Evolutionary conservation across 805 yeast species (phyloP).

Genomic region (Spathaspora sp.): DNA sequence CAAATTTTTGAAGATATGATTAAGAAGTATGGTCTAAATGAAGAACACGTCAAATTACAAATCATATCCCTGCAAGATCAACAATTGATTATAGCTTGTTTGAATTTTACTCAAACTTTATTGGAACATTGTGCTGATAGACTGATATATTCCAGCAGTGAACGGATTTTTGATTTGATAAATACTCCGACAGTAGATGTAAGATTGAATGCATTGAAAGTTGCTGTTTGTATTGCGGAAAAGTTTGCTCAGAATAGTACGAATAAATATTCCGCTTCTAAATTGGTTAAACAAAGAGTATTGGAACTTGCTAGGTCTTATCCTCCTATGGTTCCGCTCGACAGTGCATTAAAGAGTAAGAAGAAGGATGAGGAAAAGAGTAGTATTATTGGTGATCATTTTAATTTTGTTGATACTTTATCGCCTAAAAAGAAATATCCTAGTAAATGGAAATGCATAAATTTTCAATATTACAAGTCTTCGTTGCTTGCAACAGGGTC

Average conservation of each 20-base stretch:
- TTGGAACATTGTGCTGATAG: constrained; percentile 67
- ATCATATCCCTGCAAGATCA: constrained; percentile 47
- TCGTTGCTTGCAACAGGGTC: constrained; percentile 3
- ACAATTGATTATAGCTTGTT: constrained; percentile 43
- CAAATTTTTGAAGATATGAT: constrained; percentile 53
- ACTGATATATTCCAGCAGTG: constrained; percentile 60
- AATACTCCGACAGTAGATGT: constrained; percentile 59
- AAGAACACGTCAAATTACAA: constrained; percentile 44
- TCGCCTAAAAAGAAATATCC: constrained; percentile 45
- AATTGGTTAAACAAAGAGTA: constrained; percentile 41
- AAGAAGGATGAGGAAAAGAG: constrained; percentile 13
- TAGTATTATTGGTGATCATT: constrained; percentile 34
- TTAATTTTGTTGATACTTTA: constrained; percentile 45
- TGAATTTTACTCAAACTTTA: constrained; percentile 59
- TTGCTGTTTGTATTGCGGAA: constrained; percentile 57
- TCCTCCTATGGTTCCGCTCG: constrained; percentile 45
- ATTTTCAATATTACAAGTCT: constrained; percentile 46
- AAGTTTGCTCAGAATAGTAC: constrained; percentile 48
- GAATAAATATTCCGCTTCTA: constrained; percentile 41
- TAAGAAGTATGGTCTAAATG: constrained; percentile 48
- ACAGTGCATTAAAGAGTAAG: constrained; percentile 21
- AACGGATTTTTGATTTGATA: constrained; percentile 55
- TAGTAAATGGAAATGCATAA: constrained; percentile 51
- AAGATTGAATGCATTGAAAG: constrained; percentile 57
- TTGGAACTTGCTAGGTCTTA: constrained; percentile 51